Base-by-base conservation (phyloP, 345 rosid genomes). In the Isatis tinctoria region DNA sequence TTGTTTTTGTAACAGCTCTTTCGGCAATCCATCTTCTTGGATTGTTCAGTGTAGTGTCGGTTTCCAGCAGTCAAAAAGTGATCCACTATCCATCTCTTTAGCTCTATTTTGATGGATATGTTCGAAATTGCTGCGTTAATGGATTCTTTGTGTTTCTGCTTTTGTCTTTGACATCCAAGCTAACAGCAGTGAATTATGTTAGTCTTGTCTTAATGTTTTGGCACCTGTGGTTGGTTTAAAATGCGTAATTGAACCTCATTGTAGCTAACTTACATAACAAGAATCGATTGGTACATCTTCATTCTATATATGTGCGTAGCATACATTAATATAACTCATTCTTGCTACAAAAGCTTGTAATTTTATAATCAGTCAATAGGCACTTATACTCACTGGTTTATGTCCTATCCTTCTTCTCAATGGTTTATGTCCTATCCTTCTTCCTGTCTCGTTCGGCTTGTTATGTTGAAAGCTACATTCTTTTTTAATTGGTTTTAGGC, bases 401-500 rank as follows among this genome's bases (percentile, higher is more conserved):
- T n/a, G 6, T 24, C 8, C 1, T 53, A 26, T 53, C 27, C 18
- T 18, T 35, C 22, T 8, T 33, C 27, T 49, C 45, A 9, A 6
- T 30, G 28, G 16, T 45, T 26, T 27, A n/a, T n/a, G 6, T 24
- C 8, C 1, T 53, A 26, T 53, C 27, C 18, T 18, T 35, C 22
- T 8, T 33, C 27, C 2, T 32, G 27, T 33, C 41, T 33, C 13
- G 39, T 16, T 48, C 14, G 20, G 7, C 22, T 16, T 44, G 1
- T 44, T 44, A 16, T 44, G 49, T 22, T 44, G 16, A 44, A 44
- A 16, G 20, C 49, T 16, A 32, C 8, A 18, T 1, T n/a, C n/a
- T 58, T 1, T 32, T 32, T 44, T 3, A 26, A 28, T 30, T 40
- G 32, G 12, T 17, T 69, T 26, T 48, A 76, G 80, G 67, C 80